Evolutionary conservation across 805 yeast genomes (phyloP), one percentile per base, ranked within the genome.

Genomic region (Torulaspora franciscae): DNA sequence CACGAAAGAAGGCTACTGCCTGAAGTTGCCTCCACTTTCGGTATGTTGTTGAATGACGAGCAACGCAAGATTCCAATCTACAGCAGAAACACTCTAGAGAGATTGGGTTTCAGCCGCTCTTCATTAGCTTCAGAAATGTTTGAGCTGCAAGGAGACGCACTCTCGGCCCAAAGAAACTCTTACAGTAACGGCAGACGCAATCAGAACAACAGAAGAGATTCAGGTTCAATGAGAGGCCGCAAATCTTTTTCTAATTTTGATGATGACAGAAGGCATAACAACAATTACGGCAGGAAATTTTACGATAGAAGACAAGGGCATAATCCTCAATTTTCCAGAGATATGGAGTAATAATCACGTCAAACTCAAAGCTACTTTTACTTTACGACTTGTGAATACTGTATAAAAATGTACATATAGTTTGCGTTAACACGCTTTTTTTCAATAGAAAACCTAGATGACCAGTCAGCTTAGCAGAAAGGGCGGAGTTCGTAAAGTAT

Each of bases 1-100:
- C 54, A 64, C 42, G 58, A 46, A 19, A 48, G 46, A 23, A 38
- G 35, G 5, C 32, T 61, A 6, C 43, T 56, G 23, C 54, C 56
- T 3, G 56, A 56, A 27, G 42, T 62, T 7, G 58, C 66, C 1
- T 40, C 33, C 3, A 28, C 64, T 14, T 62, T 51, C 42, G 64
- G 65, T 30, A 29, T 43, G 4, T 36, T 61, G 34, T 37, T 55
- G 15, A 51, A 50, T 14, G 61, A 64, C 9, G 53, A 61, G 11
- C 48, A 48, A 4, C 33, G 37, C 9, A 59, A 57, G 41, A 47
- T 64, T 14, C 57, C 55, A 7, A 42, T 61, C 11, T 40, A 52
- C 22, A 49, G 53, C 15, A 47, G 49, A 35, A 34, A 27, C 10
- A 40, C 47, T 19, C 38, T 59, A 22, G 55, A 56, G 32, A 56